A percentile compares a stretch with the other conserved stretches of the same genome.
These are phyloP conservation scores for Saturnispora ahearnii DNA, from an alignment of 805 yeast genomes.

Conservation along the genomic window DNA sequence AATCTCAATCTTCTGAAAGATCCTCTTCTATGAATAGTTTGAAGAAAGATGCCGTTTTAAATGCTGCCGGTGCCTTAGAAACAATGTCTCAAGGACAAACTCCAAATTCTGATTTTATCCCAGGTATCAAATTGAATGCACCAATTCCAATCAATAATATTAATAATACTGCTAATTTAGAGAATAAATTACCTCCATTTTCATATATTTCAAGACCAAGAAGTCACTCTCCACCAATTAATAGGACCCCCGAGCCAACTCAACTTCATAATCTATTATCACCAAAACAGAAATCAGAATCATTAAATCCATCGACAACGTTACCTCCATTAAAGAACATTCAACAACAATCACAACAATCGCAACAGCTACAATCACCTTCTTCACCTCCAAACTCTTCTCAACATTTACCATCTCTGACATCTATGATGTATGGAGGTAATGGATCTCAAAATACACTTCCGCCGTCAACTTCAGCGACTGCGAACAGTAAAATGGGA, in stretches of 20 bases:
- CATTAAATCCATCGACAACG: background rate
- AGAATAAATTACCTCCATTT: conserved; percentile 20
- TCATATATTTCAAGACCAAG: conserved; percentile 13
- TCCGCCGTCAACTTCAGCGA: background rate
- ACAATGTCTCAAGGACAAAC: conserved; percentile 28
- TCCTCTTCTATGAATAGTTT: conserved; percentile 20
- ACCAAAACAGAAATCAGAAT: conserved; percentile 9
- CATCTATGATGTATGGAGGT: conserved; percentile 1
- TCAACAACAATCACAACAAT: conserved; percentile 8
- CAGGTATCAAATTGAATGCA: conserved; percentile 27
- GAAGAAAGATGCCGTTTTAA: conserved; percentile 27
- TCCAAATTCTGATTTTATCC: conserved; percentile 21
- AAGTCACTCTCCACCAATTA: conserved; percentile 2
- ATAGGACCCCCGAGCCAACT: conserved; percentile 8
- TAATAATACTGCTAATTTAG: background rate
- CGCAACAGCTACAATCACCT: conserved; percentile 8
- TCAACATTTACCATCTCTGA: conserved; percentile 10
- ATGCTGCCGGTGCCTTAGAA: conserved; percentile 35
- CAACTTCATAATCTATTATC: conserved; percentile 12
- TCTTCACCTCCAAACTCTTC: background rate
- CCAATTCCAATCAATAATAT: conserved; percentile 11
- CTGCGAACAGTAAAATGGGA: background rate
- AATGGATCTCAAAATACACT: background rate
- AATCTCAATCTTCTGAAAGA: conserved; percentile 30
- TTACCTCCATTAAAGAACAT: conserved; percentile 7